Evolutionary conservation across 2,329 filamentous ascomycete genomes (phyloP), one percentile per base, ranked within the genome.

Genomic region (Cladorrhinum sp.): DNA sequence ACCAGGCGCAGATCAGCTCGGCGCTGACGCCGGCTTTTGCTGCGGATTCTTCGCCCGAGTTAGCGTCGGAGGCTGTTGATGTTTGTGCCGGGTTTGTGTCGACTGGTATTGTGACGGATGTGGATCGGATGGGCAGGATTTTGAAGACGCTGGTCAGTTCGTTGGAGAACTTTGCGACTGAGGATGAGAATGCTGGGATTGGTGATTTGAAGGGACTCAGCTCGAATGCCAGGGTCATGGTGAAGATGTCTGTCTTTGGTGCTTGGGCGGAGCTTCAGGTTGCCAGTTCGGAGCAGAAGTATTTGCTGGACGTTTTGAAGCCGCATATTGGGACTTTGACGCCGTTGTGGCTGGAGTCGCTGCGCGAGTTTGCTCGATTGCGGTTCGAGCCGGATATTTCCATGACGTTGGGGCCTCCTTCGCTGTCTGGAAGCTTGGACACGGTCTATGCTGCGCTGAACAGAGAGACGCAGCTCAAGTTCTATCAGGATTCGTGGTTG

Each of bases 21-120:
- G 95, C 95, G 0, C 81, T 99, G 63, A 99, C 96, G 0, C 95
- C 95, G 2, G 96, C 95, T 0, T 99, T 99, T 76, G 93, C 95
- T 1, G 89, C 88, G 2, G 95, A 99, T 73, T 99, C 95, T 0
- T 97, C 94, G 0, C 93, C 96, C 0, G 95, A 99, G 73, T 81
- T 99, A 16, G 96, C 95, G 7, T 93, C 95, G 0, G 94, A 97
- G 72, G 95, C 96, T 16, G 91, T 99, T 65, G 96, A 96, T 69
- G 95, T 99, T 6, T 99, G 95, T 70, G 95, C 94, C n/a, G 92
- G 91, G 1, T 99, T 99, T 75, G 96, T 99, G 70, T 90, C 94
- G 0, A 97, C 94, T 0, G 95, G 95, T 14, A 98, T 99, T 59
- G 95, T 99, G 8, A 97, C 92, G 0, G 95, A 98, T 74, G 87